Evolutionary conservation across 805 yeast genomes (phyloP).

Genomic region (Ogataea zsoltii): DNA sequence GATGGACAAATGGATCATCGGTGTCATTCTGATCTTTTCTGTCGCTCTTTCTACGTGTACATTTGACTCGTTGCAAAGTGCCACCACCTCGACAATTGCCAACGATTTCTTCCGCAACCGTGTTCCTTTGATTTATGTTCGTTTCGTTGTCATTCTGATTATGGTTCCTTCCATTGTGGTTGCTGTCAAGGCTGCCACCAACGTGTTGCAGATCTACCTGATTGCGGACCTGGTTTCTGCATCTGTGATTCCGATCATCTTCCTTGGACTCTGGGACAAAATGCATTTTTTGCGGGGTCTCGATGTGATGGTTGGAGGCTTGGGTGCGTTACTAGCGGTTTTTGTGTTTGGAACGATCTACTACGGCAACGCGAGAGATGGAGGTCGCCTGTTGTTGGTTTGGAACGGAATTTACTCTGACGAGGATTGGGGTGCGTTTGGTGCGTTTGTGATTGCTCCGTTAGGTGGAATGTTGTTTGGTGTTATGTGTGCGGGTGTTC

Average conservation of each 20-base stretch:
- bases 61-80: constrained; percentile 85
- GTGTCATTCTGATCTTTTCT: constrained; percentile 74
- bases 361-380: constrained; percentile 69
- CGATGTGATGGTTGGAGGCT: constrained; percentile 81
- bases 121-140: constrained; percentile 61
- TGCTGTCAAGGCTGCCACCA: constrained; percentile 78
- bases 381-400: constrained; percentile 72
- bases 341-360: constrained; percentile 84
- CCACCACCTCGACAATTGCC: constrained; percentile 83
- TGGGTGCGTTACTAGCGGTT: constrained; percentile 78
- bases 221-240: constrained; percentile 91
- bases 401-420: constrained; percentile 77
- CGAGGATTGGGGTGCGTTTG: constrained; percentile 91
- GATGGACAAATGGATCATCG: constrained; percentile 86
- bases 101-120: constrained; percentile 88
- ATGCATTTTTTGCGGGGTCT: constrained; percentile 74
- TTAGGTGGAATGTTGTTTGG: constrained; percentile 71
- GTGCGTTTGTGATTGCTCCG: constrained; percentile 92
- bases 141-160: constrained; percentile 68
- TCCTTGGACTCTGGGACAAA: constrained; percentile 69
- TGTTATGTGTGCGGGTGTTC: constrained; percentile 47
- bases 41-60: constrained; percentile 82
- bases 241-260: constrained; percentile 79
- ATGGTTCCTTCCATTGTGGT: constrained; percentile 89
- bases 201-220: constrained; percentile 81